phyloP scores from a whole-genome alignment of 73 alveolate genomes.

The Paramecium tetraurelia region DNA sequence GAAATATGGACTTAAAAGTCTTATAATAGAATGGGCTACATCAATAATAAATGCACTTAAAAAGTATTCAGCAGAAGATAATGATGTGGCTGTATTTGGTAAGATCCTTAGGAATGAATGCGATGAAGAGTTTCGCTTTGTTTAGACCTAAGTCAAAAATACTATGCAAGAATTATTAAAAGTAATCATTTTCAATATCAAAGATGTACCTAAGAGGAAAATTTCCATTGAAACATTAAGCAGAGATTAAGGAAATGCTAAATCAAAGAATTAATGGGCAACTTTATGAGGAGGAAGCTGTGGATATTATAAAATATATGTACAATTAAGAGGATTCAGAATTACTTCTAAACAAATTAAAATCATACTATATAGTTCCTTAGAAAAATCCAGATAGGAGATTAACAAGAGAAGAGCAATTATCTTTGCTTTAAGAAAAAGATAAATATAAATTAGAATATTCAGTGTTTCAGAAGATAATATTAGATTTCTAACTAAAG shows the following conservation, averaged over 20 bases:
- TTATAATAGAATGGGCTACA: constrained; percentile 94
- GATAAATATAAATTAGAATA: constrained; percentile 80
- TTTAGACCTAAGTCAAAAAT: constrained; percentile 88
- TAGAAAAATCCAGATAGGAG: constrained; percentile 45
- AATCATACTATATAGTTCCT: neutral
- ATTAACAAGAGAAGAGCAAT: constrained; percentile 68
- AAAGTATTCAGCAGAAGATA: constrained; percentile 81
- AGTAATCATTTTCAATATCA: constrained; percentile 24
- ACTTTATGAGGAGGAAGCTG: constrained; percentile 91
- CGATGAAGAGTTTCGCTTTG: constrained; percentile 95
- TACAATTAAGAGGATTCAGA: constrained; percentile 92
- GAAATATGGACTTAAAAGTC: constrained; percentile 93
- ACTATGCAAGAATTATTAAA: constrained; percentile 86
- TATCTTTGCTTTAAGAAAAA: constrained; percentile 72
- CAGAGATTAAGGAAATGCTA: constrained; percentile 81
- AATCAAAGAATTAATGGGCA: constrained; percentile 71
- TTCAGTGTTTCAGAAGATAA: constrained; percentile 79
- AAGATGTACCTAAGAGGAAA: constrained; percentile 72
- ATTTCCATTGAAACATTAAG: constrained; percentile 82
- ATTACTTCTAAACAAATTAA: constrained; percentile 53
- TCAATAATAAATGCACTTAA: constrained; percentile 90
- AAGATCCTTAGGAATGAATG: constrained; percentile 95
- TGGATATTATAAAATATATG: constrained; percentile 93
- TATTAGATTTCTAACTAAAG: constrained; percentile 93
- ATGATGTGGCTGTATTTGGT: constrained; percentile 95